These are phyloP conservation scores for Pleurotus cornucopiae DNA, from an alignment of 768 basidiomycete genomes.

Conservation along the genomic window DNA sequence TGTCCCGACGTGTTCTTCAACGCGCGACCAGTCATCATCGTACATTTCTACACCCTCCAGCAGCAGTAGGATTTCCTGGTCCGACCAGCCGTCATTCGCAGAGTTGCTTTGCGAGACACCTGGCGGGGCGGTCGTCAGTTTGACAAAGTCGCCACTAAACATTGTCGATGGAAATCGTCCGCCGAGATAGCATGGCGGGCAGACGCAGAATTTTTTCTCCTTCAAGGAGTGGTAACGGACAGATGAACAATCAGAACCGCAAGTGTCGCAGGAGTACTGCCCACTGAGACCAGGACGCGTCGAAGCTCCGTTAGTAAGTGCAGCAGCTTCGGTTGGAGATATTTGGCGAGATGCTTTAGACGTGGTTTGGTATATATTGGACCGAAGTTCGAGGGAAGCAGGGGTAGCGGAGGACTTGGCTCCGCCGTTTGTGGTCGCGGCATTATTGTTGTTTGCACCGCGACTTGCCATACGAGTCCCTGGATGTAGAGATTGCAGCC, in stretches of 20 bases:
- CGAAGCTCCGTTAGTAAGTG: slow-evolving; percentile 53
- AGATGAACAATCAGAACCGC: slow-evolving; percentile 88
- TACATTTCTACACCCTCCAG: slow-evolving; percentile 99
- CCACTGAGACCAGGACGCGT: slow-evolving; percentile 13
- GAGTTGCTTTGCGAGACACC: slow-evolving; percentile 36
- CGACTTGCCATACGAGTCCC: slow-evolving; percentile 59
- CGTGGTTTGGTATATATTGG: slow-evolving; percentile 84
- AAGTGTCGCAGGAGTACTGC: slow-evolving; percentile 83
- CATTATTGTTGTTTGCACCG: slow-evolving; percentile 36
- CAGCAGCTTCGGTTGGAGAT: slow-evolving; percentile 60
- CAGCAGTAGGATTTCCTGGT: slow-evolving; percentile 83
- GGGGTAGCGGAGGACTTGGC: slow-evolving; percentile 37
- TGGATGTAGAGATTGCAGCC: slow-evolving; percentile 89
- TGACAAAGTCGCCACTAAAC: slow-evolving; percentile 97
- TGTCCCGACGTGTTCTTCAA: slow-evolving; percentile 92
- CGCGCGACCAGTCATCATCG: slow-evolving; percentile 92
- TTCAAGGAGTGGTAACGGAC: slow-evolving; percentile 92
- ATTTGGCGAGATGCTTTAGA: slow-evolving; percentile 77
- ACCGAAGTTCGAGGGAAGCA: slow-evolving; percentile 83
- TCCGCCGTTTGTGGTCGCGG: slow-evolving; percentile 33
- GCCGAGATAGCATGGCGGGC: slow-evolving; percentile 89
- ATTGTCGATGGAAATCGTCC: slow-evolving; percentile 95
- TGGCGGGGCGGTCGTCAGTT: slow-evolving; percentile 49
- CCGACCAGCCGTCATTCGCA: slow-evolving; percentile 73
- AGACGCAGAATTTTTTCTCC: slow-evolving; percentile 87